These are phyloP conservation scores for Fragaria vesca DNA, from an alignment of 306 rosid genomes.

Conservation along the genomic window DNA sequence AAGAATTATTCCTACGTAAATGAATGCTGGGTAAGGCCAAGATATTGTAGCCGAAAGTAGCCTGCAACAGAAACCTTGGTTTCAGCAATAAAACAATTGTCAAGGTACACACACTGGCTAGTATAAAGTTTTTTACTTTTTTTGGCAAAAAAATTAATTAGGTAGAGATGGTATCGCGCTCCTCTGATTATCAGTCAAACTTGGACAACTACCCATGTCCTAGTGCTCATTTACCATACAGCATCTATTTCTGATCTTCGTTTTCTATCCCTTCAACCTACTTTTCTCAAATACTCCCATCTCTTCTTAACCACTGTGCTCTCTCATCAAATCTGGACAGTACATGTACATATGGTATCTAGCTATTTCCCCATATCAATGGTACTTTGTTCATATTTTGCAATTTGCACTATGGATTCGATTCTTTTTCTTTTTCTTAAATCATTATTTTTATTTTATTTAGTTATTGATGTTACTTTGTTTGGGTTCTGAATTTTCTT, in stretches of 20 bases:
- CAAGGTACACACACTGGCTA: background rate
- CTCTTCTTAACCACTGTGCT: background rate
- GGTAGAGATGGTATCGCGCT: background rate
- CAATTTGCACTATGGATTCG: background rate
- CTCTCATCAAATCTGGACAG: background rate
- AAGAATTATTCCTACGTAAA: conserved; percentile 93
- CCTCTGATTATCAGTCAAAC: background rate
- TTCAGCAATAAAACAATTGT: conserved; percentile 21
- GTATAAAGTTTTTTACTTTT: background rate
- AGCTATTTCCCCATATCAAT: background rate
- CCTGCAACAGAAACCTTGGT: conserved; percentile 59
- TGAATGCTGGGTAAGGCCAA: conserved; percentile 94
- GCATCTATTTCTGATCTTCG: background rate
- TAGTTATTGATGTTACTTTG: background rate
- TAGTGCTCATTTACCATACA: background rate
- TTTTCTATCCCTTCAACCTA: background rate
- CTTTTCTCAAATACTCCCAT: background rate
- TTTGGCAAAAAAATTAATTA: background rate
- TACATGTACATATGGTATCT: background rate
- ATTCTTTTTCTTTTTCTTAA: background rate
- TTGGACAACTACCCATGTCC: background rate
- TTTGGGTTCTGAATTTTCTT: background rate
- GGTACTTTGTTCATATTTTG: background rate
- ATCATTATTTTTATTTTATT: background rate
- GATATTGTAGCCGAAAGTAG: conserved; percentile 90